A percentile compares a stretch with the other conserved stretches of the same genome.
Conservation (phyloP, 169 alveolate species). For the Plasmodium malariae region DNA sequence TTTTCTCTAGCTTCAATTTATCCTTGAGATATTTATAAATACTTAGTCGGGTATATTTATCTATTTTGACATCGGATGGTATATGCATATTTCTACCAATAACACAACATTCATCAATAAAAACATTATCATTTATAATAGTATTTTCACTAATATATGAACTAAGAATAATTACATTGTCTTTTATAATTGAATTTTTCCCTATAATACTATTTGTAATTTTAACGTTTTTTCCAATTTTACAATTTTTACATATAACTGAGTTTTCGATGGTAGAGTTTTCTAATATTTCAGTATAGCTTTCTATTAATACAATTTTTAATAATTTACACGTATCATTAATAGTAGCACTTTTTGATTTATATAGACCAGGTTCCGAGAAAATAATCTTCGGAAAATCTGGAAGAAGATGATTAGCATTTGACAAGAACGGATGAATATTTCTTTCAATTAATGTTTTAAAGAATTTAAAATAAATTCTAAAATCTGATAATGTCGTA, state of each 20-base stretch:
- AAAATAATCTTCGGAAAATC: conserved; percentile 40
- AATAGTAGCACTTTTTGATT: conserved; percentile 30
- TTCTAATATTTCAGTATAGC: conserved; percentile 25
- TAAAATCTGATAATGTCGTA: conserved; percentile 62
- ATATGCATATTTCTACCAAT: conserved; percentile 60
- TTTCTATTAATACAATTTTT: conserved; percentile 45
- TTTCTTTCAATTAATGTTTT: conserved; percentile 63
- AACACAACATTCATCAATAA: conserved; percentile 69
- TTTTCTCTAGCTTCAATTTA: not conserved
- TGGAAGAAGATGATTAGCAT: conserved; percentile 45
- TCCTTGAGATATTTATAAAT: conserved; percentile 29
- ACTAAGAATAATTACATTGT: conserved; percentile 45
- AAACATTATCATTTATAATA: conserved; percentile 27
- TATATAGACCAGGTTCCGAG: conserved; percentile 55
- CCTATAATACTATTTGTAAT: conserved; percentile 58
- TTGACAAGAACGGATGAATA: conserved; percentile 71
- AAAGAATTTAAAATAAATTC: conserved; percentile 64
- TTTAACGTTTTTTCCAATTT: conserved; percentile 70
- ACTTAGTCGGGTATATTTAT: conserved; percentile 37
- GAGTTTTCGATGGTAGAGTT: conserved; percentile 65
- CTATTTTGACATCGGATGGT: conserved; percentile 8
- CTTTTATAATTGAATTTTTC: conserved; percentile 33
- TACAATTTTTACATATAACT: conserved; percentile 69
- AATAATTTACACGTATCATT: conserved; percentile 50
- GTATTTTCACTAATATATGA: conserved; percentile 59